Evolutionary conservation across 495 filamentous ascomycete genomes (phyloP), one percentile per base, ranked within the genome.

Genomic region (Wilcoxina mikolae): DNA sequence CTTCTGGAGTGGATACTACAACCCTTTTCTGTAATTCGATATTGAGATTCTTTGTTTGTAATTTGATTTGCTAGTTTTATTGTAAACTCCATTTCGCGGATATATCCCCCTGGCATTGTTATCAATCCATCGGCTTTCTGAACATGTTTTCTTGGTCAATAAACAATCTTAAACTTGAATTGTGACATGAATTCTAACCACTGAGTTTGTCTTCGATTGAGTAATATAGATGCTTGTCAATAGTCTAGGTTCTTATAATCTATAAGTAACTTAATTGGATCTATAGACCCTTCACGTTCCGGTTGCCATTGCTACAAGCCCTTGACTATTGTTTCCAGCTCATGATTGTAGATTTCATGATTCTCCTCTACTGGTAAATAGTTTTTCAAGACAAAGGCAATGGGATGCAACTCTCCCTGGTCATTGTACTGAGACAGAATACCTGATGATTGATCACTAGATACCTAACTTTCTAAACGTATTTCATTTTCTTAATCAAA

Each of bases 201-300:
- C 3, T 39, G 2, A 0, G 48, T 49, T 22, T 59, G 47, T 0
- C 45, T 15, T 0, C 25, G 47, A 24, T 57, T 53, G 0, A 57
- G 5, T 0, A 53, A 38, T 18, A 53, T 53, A 1, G 50, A 39
- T 2, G 39, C 56, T 26, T 62, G 64, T 26, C 67, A 65, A 24
- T 67, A 64, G 26, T 64, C 51, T 9, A 69, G 33, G 12, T 60
- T 57, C 12, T 57, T 53, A 31, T 68, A 57, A 24, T 70, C 60
- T 0, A 49, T 58, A 41, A 56, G 46, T 10, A 58, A 41, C 23
- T 55, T 46, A 9, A 62, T 50, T 1, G 57, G 50, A 2, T 61
- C 3, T 3, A 18, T 9, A 0, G 54, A 33, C 5, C 22, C 49
- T 53, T 65, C 46, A 0, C 70, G 47, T 12, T 69, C 51, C 4